Evolutionary conservation across 1,284 basidiomycete species (phyloP), one percentile per base, ranked within the genome.

Genomic region (Marasmius tenuissimus): DNA sequence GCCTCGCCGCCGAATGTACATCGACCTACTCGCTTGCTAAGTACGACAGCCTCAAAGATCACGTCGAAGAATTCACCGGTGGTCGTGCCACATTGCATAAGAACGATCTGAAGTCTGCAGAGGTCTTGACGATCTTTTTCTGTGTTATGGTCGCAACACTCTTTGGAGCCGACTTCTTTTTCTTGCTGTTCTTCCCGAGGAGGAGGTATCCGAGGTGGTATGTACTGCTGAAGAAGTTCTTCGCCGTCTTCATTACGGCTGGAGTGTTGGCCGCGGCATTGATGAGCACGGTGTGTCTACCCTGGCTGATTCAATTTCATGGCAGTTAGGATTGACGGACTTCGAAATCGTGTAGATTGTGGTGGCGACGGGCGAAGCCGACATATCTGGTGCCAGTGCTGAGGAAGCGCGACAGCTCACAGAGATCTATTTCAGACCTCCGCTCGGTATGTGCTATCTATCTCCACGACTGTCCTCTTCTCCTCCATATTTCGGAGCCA

Each of bases 121-220:
- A 70, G 22, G 65, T 68, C 20, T 34, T 71, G 27, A 72, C 72
- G 20, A 75, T 75, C 60, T 67, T 75, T 6, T 74, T 74, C 59
- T 71, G 71, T 47, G 72, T 74, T 3, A 58, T 75, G 18, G 74
- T 75, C 12, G 72, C 75, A 1, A 74, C 72, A 1, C 27, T 75
- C 2, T 75, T 75, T 57, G 73, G 74, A 10, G 69, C 73, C 9
- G 75, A 76, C 49, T 72, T 72, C 48, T 75, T 75, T 65, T 72
- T 76, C 60, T 68, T 76, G 1, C 57, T 75, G 1, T 72, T 75
- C 51, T 76, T 70, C 68, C 75, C 74, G 1, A 51, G 63, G 27
- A 64, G 71, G 33, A 60, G 54, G 18, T 76, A 75, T 50, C 73
- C 74, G 2, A 45, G 22, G 16, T 74, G 74, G 74, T 75, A 73